Evolutionary conservation across 2,329 filamentous ascomycete species (phyloP).

Genomic region (Verticillium longisporum): DNA sequence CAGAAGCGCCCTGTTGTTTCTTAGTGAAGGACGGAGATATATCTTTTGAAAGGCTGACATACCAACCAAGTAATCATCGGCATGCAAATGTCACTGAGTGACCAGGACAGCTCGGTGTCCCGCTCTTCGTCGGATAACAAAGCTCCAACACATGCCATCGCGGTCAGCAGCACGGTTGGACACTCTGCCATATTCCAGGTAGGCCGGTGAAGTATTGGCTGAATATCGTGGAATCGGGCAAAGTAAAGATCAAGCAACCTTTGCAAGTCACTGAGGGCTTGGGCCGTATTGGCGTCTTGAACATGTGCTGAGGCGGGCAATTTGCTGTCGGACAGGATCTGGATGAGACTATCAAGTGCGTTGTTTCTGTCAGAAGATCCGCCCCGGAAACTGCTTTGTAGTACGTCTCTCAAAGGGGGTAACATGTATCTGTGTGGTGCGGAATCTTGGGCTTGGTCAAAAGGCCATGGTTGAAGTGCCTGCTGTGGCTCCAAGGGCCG

Average conservation of each 20-base stretch:
- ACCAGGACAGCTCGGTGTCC: conserved; percentile 10
- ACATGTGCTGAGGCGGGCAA: conserved; percentile 11
- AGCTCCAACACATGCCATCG: conserved; percentile 22
- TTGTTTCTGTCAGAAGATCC: neutral
- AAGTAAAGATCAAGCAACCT: conserved; percentile 18
- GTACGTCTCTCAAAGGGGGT: conserved; percentile 14
- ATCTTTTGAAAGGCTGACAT: neutral
- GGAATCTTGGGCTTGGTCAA: conserved; percentile 12
- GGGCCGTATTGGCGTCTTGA: conserved; percentile 6
- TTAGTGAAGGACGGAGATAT: neutral
- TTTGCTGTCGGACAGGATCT: conserved; percentile 16
- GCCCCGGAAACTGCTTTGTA: conserved; percentile 5
- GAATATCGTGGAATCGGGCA: conserved; percentile 18
- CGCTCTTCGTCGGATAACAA: conserved; percentile 12
- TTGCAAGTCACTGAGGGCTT: conserved; percentile 14
- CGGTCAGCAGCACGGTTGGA: conserved; percentile 17
- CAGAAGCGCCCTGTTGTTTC: conserved; percentile 13
- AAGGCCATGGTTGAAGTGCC: conserved; percentile 12
- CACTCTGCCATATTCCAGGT: conserved; percentile 17
- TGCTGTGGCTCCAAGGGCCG: conserved; percentile 1
- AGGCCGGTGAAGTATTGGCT: conserved; percentile 20
- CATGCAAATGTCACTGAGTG: conserved; percentile 18
- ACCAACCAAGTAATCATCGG: conserved; percentile 21
- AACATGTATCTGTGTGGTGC: conserved; percentile 8
- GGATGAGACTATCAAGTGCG: conserved; percentile 11